A percentile compares a stretch with the other conserved stretches of the same genome.
Evolutionary conservation across 345 rosid genomes (phyloP).

Genomic region (Psidium friedrichsthalianum): DNA sequence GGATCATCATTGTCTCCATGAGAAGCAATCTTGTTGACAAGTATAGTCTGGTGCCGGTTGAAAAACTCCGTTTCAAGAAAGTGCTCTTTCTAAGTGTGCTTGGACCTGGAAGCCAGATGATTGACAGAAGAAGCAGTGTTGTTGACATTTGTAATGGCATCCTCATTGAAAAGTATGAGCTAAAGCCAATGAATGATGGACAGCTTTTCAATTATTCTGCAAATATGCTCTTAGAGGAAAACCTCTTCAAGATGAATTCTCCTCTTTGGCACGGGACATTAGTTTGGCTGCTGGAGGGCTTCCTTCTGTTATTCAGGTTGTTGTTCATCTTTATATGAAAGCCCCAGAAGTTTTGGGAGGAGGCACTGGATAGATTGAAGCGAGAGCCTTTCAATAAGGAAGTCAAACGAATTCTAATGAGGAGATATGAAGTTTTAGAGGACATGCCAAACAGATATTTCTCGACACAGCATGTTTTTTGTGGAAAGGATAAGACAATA

Average conservation of each 20-base stretch:
- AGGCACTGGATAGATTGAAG: background rate
- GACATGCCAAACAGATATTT: background rate
- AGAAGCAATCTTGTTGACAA: background rate
- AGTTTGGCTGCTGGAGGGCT: background rate
- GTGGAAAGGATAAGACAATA: background rate
- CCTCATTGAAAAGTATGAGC: background rate
- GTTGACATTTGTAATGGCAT: background rate
- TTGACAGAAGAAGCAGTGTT: no score
- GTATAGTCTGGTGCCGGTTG: background rate
- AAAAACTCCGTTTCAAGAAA: background rate
- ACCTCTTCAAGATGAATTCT: background rate
- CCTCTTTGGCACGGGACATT: background rate
- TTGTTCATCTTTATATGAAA: background rate
- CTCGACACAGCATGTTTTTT: background rate
- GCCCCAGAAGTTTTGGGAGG: background rate
- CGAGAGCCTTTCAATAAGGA: background rate
- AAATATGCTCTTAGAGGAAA: background rate
- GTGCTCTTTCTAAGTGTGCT: background rate
- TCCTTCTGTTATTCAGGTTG: background rate
- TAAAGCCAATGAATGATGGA: background rate
- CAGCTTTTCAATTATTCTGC: background rate
- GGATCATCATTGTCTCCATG: background rate
- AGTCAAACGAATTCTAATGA: background rate
- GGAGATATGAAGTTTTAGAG: constrained; percentile 1
- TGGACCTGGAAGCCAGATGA: background rate